phyloP scores from a whole-genome alignment of 73 alveolate genomes.

The Blepharisma japonicum region DNA sequence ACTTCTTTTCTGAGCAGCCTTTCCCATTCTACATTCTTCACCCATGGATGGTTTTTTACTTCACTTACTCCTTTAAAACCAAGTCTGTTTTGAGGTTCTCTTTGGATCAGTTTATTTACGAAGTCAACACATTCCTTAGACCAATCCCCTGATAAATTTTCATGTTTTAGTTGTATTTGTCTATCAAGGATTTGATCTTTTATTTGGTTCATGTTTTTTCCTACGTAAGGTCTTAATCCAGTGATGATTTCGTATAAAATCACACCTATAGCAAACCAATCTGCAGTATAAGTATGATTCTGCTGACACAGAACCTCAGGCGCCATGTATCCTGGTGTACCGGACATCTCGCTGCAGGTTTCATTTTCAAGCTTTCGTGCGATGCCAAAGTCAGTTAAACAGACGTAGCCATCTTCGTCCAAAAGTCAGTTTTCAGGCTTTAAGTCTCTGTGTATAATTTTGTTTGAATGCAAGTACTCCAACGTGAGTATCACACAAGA shows the following conservation, averaged over 20 bases:
- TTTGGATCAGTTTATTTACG: constrained; percentile 51
- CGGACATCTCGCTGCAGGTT: constrained; percentile 33
- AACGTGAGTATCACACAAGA: constrained; percentile 58
- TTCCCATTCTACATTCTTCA: constrained; percentile 79
- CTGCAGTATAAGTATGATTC: background rate
- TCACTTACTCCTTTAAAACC: constrained; percentile 89
- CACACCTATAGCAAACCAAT: background rate
- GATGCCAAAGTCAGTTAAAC: constrained; percentile 41
- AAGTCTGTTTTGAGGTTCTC: constrained; percentile 69
- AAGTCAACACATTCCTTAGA: constrained; percentile 91
- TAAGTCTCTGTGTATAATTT: constrained; percentile 55
- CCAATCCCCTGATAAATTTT: constrained; percentile 89
- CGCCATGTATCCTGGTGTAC: constrained; percentile 47
- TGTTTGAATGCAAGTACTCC: constrained; percentile 48
- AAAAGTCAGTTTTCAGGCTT: constrained; percentile 77
- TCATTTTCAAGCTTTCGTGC: constrained; percentile 34
- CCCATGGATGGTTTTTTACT: constrained; percentile 93
- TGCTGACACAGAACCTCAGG: constrained; percentile 34
- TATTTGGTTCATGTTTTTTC: constrained; percentile 3
- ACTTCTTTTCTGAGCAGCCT: constrained; percentile 66
- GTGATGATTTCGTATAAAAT: background rate
- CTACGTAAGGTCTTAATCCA: constrained; percentile 13
- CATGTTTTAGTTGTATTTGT: constrained; percentile 71
- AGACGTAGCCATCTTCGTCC: constrained; percentile 11
- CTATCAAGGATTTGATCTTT: background rate